Evolutionary conservation across 805 yeast genomes (phyloP).

Genomic region (Wickerhamomyces xylosicus): DNA sequence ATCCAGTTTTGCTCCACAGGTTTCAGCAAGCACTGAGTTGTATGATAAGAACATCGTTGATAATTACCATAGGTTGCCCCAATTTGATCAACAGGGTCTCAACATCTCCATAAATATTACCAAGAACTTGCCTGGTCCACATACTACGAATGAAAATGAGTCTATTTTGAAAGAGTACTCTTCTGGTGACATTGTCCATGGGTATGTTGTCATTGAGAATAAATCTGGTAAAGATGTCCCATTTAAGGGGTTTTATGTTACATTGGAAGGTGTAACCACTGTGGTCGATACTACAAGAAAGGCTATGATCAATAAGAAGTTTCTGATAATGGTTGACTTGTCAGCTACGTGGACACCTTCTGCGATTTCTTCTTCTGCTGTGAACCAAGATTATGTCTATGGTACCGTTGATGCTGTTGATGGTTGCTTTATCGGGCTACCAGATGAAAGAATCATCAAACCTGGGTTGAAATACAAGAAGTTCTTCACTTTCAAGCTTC

Average conservation of each 20-base stretch:
- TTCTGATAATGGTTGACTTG: slow-evolving; percentile 50
- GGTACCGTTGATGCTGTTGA: slow-evolving; percentile 31
- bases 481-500: slow-evolving; percentile 48
- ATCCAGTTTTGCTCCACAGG: too few relatives aligned
- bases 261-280: slow-evolving; percentile 32
- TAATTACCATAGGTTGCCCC: slow-evolving; percentile 37
- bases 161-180: slow-evolving; percentile 43
- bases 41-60: slow-evolving; percentile 32
- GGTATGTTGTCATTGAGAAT: slow-evolving; percentile 42
- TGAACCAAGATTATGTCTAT: slow-evolving; percentile 32
- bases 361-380: slow-evolving; percentile 37
- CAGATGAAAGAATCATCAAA: slow-evolving; percentile 34
- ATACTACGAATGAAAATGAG: slow-evolving; percentile 16
- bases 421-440: slow-evolving; percentile 37
- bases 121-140: slow-evolving; percentile 37
- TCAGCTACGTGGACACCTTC: slow-evolving; percentile 45
- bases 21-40: too few relatives aligned
- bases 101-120: slow-evolving; percentile 41
- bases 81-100: slow-evolving; percentile 23
- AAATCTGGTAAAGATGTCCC: slow-evolving; percentile 35
- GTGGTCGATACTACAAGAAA: slow-evolving; percentile 22
- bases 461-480: slow-evolving; percentile 45
- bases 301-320: slow-evolving; percentile 32
- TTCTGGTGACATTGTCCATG: slow-evolving; percentile 57
- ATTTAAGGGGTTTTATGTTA: slow-evolving; percentile 52